Conservation (phyloP, 805 yeast species). For the Candida adriatica region DNA sequence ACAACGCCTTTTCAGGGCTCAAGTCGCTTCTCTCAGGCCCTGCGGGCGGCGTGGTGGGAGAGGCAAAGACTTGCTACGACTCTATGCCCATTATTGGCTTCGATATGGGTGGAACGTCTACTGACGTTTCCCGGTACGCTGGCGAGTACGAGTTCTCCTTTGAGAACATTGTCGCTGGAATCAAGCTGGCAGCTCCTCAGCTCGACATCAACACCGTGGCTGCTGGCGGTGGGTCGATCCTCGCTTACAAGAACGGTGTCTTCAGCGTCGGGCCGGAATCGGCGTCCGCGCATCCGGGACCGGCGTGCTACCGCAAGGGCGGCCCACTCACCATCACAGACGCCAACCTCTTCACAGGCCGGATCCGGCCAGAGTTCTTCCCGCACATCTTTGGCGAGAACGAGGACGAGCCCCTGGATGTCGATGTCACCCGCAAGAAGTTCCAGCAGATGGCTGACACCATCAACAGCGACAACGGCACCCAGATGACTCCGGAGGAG, state of each 20-base stretch:
- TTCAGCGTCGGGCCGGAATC: constrained; percentile 84
- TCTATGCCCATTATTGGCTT: constrained; percentile 30
- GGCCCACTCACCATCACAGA: constrained; percentile 85
- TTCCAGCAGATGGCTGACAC: constrained; percentile 31
- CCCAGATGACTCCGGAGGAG: constrained; percentile 32
- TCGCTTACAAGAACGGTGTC: constrained; percentile 62
- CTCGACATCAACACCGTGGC: constrained; percentile 77
- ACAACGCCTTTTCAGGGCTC: constrained; percentile 45
- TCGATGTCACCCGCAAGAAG: constrained; percentile 31
- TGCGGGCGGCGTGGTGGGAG: constrained; percentile 59
- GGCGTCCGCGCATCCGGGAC: constrained; percentile 87
- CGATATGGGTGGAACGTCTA: constrained; percentile 84
- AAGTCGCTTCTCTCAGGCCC: constrained; percentile 52
- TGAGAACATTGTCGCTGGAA: constrained; percentile 79
- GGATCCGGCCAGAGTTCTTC: constrained; percentile 66
- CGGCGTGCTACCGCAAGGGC: constrained; percentile 78
- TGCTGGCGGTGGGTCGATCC: constrained; percentile 76
- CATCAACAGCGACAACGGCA: constrained; percentile 30
- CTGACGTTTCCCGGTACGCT: constrained; percentile 73
- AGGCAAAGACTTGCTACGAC: constrained; percentile 45
- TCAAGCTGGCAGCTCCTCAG: constrained; percentile 80
- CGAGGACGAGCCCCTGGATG: constrained; percentile 65
- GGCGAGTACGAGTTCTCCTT: constrained; percentile 69
- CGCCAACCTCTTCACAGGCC: constrained; percentile 68
- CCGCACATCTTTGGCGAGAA: constrained; percentile 81